Evolutionary conservation across 192 early-diverging fungal genomes (phyloP), one percentile per base, ranked within the genome.

Genomic region (Geranomyces variabilis): DNA sequence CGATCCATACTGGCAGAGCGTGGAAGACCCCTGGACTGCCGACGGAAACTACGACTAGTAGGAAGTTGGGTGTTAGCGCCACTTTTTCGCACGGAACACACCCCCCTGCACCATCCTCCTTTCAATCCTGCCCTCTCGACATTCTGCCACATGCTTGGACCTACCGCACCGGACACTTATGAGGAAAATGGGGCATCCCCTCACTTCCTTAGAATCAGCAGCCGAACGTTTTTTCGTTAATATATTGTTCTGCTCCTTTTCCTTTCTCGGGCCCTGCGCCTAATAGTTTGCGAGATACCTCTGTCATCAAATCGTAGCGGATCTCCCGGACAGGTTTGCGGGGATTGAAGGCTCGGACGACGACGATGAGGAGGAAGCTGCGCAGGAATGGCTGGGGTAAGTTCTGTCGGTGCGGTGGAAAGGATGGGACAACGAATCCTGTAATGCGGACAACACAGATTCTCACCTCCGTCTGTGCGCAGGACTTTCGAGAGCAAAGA

Each of bases 211-310:
- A 75, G 72, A 73, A 41, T 10, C 36, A 41, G 36, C 36, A 41
- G 10, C 36, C 36, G 36, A 41, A 41, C 46, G 19, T 66, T 14
- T 66, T 30, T 67, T 55, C 51, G 22, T 67, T 67, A 22, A 3
- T 55, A 44, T 36, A 66, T 28, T 77, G 24, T 48, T 79, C 26
- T 33, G 71, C 33, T 47, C 17, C 14, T 26, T 13, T 45, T 63
- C 12, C 57, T 66, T 43, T 61, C 57, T 29, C 44, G 13, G 28
- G 36, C 36, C 36, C 36, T 41, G 36, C 41, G 19, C 31, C 34
- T 66, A 49, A 19, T 66, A 92, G 89, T 89, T 90, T 81, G 89
- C 90, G 3, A 70, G 89, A 36, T 92, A 84, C 71, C 71, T 92
- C 31, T 86, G 85, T 64, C 89, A 90, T 62, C 63, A 90, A 48